A percentile compares a stretch with the other conserved stretches of the same genome.
Evolutionary conservation across 805 yeast species (phyloP).

Genomic region (Yarrowia keelungensis): DNA sequence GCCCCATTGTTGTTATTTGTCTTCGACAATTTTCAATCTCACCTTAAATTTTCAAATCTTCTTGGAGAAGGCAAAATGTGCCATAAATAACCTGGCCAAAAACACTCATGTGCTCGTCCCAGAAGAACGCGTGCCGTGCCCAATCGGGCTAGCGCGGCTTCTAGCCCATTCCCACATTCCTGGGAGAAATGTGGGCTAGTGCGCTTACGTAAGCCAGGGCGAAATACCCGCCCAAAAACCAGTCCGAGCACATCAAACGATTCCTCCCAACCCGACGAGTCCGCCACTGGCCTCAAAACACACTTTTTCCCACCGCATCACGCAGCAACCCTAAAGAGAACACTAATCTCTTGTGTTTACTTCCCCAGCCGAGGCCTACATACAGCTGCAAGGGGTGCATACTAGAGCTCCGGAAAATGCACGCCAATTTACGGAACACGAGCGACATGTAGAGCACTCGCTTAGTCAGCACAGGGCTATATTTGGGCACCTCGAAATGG

Average conservation of each 20-base stretch:
- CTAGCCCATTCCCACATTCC: background rate
- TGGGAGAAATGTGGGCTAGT: background rate
- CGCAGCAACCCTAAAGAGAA: background rate
- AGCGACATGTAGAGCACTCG: background rate
- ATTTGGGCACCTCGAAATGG: too few species aligned
- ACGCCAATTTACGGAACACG: background rate
- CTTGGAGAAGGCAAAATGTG: background rate
- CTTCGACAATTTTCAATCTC: background rate
- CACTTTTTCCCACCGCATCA: background rate
- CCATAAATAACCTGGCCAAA: conserved; percentile 2
- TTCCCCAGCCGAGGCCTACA: conserved; percentile 20
- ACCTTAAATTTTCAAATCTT: background rate
- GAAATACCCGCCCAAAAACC: too few species aligned
- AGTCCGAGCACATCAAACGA: background rate
- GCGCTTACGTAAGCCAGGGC: background rate
- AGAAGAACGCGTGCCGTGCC: too few species aligned
- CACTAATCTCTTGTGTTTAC: conserved; percentile 3
- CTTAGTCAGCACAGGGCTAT: background rate
- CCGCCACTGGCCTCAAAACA: background rate
- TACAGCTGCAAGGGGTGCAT: conserved; percentile 29
- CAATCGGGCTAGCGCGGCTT: too few species aligned
- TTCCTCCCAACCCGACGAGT: conserved; percentile 1
- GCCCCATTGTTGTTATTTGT: background rate
- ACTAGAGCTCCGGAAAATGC: conserved; percentile 18
- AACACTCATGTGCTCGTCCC: background rate